A percentile compares a stretch with the other conserved stretches of the same genome.
phyloP scores from a whole-genome alignment of 345 rosid species.

The Rhizophora mangle region DNA sequence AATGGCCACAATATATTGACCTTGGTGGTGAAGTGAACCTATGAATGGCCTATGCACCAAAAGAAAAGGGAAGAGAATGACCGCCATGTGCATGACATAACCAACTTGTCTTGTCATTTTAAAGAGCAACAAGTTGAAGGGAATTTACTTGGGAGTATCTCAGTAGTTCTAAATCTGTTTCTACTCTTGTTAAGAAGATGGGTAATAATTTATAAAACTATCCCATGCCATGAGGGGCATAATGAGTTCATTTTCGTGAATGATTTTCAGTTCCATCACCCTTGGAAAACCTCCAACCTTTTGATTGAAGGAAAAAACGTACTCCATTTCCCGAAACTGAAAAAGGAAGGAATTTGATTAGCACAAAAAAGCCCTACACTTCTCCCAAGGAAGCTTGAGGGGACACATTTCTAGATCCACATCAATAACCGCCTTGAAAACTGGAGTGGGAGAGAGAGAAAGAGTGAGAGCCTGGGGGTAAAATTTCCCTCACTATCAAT shows the following conservation, averaged over 20 bases:
- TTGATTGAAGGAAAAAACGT: conserved; percentile 14
- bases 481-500: conserved; percentile 35
- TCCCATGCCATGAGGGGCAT: too few species aligned
- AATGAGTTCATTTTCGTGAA: too few species aligned
- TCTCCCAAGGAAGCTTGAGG: conserved; percentile 41
- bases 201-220: too few species aligned
- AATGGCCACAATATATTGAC: too few species aligned
- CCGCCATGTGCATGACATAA: conserved; percentile 27
- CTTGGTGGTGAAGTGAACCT: too few species aligned
- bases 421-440: conserved; percentile 51
- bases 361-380: conserved; percentile 34
- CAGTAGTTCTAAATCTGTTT: neutral
- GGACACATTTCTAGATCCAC: conserved; percentile 44
- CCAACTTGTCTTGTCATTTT: conserved; percentile 21
- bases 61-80: conserved; percentile 4
- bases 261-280: too few species aligned
- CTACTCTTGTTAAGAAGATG: too few species aligned
- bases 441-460: conserved; percentile 18
- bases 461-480: neutral
- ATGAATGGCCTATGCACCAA: too few species aligned
- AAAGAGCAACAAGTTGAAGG: neutral
- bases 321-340: conserved; percentile 45
- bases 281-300: neutral
- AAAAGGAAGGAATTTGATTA: conserved; percentile 21
- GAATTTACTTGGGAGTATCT: too few species aligned